These are phyloP conservation scores for Penicillium tannophilum DNA, from an alignment of 495 filamentous ascomycete species.

Conservation along the genomic window DNA sequence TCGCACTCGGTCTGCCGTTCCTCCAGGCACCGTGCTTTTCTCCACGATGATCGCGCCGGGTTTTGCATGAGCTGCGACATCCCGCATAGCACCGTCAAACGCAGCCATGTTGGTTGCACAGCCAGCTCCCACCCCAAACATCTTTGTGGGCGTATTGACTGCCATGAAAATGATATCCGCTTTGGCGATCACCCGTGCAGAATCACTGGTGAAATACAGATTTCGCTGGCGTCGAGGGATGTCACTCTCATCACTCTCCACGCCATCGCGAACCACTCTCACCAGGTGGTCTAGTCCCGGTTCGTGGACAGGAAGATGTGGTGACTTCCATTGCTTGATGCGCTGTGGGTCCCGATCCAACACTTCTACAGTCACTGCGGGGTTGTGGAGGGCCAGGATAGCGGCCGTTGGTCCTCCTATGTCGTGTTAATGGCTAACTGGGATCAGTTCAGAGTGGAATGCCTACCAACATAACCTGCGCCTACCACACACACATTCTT, in stretches of 20 bases:
- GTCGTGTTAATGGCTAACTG: not conserved
- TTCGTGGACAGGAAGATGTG: constrained; percentile 76
- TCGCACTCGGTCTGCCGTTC: constrained; percentile 70
- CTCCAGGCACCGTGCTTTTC: constrained; percentile 81
- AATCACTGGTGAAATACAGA: constrained; percentile 71
- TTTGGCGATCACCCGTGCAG: constrained; percentile 58
- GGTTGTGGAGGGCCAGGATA: constrained; percentile 72
- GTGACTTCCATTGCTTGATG: constrained; percentile 73
- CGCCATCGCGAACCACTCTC: constrained; percentile 61
- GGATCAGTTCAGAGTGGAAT: not conserved
- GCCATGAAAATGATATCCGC: constrained; percentile 78
- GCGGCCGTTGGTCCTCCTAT: constrained; percentile 75
- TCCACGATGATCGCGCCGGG: constrained; percentile 77
- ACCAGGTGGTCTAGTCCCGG: constrained; percentile 71
- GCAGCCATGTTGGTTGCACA: constrained; percentile 71
- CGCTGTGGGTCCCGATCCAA: constrained; percentile 66
- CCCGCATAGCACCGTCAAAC: constrained; percentile 68
- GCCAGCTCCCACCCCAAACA: constrained; percentile 67
- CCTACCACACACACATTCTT: constrained; percentile 65
- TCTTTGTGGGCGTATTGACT: constrained; percentile 83
- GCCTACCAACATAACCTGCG: constrained; percentile 66
- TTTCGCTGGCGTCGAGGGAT: constrained; percentile 47
- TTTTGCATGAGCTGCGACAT: constrained; percentile 66
- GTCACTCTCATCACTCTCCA: constrained; percentile 18
- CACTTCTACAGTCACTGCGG: constrained; percentile 66